Evolutionary conservation across 1,139 yeast genomes (phyloP).

Genomic region (Suhomyces atakaporum): DNA sequence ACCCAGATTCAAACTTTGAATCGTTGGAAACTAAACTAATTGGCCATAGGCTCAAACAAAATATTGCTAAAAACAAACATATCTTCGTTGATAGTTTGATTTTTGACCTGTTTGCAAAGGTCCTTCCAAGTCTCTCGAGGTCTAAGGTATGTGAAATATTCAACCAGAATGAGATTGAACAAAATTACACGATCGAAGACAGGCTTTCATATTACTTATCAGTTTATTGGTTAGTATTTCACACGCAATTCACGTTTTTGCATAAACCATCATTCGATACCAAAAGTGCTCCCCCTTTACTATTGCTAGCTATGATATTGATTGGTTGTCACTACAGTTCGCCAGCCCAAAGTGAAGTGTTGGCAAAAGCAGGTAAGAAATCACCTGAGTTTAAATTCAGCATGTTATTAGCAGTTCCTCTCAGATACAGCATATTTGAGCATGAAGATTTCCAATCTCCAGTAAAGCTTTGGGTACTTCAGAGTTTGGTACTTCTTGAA

Average conservation of each 20-base stretch:
- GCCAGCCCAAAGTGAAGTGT: conserved; percentile 16
- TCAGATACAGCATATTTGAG: conserved; percentile 63
- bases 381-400: conserved; percentile 29
- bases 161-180: conserved; percentile 17
- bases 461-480: conserved; percentile 66
- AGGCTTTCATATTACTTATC: conserved; percentile 30
- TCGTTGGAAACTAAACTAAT: conserved; percentile 19
- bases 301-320: conserved; percentile 57
- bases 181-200: conserved; percentile 26
- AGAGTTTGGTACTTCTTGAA: conserved; percentile 62
- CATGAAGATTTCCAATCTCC: conserved; percentile 60
- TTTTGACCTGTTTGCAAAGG: conserved; percentile 21
- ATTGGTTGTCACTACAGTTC: conserved; percentile 48
- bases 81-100: conserved; percentile 30
- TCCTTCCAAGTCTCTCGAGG: conserved; percentile 23
- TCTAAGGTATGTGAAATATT: conserved; percentile 25
- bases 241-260: conserved; percentile 61
- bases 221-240: conserved; percentile 59
- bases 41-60: conserved; percentile 23
- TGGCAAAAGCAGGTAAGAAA: conserved; percentile 17
- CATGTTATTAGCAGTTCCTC: conserved; percentile 53
- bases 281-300: conserved; percentile 50
- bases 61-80: conserved; percentile 29
- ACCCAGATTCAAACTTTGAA: conserved; percentile 10
- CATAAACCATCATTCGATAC: conserved; percentile 68